Conservation (phyloP, 805 yeast species). For the Pichia membranifaciens region DNA sequence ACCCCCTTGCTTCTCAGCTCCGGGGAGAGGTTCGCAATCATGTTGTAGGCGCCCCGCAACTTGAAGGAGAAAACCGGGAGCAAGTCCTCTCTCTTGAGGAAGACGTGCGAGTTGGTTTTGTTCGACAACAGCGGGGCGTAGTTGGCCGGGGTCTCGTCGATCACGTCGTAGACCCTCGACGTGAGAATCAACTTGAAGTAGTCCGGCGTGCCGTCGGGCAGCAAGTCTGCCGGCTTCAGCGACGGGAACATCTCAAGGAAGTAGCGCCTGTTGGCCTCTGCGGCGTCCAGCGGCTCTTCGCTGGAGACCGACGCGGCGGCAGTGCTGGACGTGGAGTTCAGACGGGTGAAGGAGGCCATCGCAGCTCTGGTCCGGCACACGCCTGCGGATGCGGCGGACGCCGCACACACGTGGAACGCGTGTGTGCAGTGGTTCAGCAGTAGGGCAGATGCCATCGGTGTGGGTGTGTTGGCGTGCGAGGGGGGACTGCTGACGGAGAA, state of each 20-base stretch:
- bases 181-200: conserved; percentile 86
- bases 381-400: too few species aligned
- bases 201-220: conserved; percentile 73
- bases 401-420: not conserved
- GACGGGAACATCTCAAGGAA: conserved; percentile 38
- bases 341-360: too few species aligned
- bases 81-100: conserved; percentile 85
- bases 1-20: conserved; percentile 74
- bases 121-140: conserved; percentile 70
- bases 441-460: not conserved
- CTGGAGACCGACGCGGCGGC: too few species aligned
- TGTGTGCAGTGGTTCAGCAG: not conserved
- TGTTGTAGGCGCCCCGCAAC: conserved; percentile 94
- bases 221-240: conserved; percentile 44
- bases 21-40: conserved; percentile 82
- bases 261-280: not conserved
- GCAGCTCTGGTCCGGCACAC: too few species aligned
- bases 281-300: not conserved
- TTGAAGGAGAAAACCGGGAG: conserved; percentile 95
- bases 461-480: too few species aligned
- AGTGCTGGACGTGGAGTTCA: too few species aligned
- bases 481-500: too few species aligned
- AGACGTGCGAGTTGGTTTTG: conserved; percentile 67
- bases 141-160: conserved; percentile 82
- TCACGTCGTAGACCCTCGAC: conserved; percentile 90